Evolutionary conservation across 2,329 filamentous ascomycete species (phyloP).

Genomic region (Tympanopsis confertula): DNA sequence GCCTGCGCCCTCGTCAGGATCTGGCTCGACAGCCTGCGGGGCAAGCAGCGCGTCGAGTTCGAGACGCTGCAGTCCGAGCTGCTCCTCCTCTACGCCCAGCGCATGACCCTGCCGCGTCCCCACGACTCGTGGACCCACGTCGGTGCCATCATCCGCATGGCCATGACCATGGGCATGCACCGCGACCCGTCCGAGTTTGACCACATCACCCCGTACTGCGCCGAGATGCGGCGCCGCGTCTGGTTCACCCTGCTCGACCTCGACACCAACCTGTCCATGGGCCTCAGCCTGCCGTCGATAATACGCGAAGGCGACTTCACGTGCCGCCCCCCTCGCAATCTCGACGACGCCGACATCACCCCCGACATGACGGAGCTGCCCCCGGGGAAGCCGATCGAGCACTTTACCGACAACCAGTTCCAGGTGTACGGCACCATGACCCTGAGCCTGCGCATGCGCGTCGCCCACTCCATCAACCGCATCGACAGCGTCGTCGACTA

Average conservation of each 20-base stretch:
- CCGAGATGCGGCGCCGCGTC: slow-evolving; percentile 39
- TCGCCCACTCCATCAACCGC: slow-evolving; percentile 35
- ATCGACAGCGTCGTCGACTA: slow-evolving; percentile 41
- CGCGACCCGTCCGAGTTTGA: slow-evolving; percentile 42
- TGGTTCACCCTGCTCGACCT: slow-evolving; percentile 46
- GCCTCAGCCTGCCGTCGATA: slow-evolving; percentile 36
- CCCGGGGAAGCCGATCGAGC: slow-evolving; percentile 34
- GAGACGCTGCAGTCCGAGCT: slow-evolving; percentile 40
- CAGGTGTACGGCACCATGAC: slow-evolving; percentile 41
- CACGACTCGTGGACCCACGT: slow-evolving; percentile 42
- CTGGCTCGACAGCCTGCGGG: slow-evolving; percentile 38
- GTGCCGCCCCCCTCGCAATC: slow-evolving; percentile 37
- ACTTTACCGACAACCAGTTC: slow-evolving; percentile 38
- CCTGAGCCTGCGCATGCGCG: slow-evolving; percentile 33
- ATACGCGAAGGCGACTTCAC: slow-evolving; percentile 41
- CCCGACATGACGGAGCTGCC: slow-evolving; percentile 35
- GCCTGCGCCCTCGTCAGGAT: slow-evolving; percentile 39
- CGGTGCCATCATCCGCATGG: slow-evolving; percentile 42
- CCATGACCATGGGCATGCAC: slow-evolving; percentile 48
- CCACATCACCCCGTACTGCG: slow-evolving; percentile 34
- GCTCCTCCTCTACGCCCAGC: slow-evolving; percentile 37
- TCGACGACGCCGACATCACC: slow-evolving; percentile 37
- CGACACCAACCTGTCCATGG: slow-evolving; percentile 40
- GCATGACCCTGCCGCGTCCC: slow-evolving; percentile 33
- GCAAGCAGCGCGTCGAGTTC: slow-evolving; percentile 39